Percentiles rank a stretch among this genome's conserved stretches.
phyloP scores from a whole-genome alignment of 345 rosid species.

The Dimocarpus longan region DNA sequence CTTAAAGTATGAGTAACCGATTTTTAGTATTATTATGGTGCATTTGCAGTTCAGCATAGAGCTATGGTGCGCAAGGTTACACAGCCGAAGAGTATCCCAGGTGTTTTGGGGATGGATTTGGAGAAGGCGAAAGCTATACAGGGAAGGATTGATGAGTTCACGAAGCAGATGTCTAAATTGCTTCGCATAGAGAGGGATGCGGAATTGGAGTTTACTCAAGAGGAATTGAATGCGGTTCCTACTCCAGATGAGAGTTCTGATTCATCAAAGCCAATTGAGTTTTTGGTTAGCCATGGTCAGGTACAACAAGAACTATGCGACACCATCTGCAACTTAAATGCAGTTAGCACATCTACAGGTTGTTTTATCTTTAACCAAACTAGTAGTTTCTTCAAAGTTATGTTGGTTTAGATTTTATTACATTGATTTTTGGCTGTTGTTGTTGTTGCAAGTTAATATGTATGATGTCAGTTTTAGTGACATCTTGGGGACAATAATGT shows the following conservation, averaged over 20 bases:
- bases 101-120: conserved; percentile 81
- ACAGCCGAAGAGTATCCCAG: conserved; percentile 68
- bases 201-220: conserved; percentile 92
- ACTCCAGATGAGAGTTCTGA: conserved; percentile 72
- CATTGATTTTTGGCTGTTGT: conserved; percentile 8
- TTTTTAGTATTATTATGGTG: conserved; percentile 24
- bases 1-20: background rate
- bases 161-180: conserved; percentile 71
- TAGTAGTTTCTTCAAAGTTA: conserved; percentile 1
- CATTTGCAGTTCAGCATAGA: conserved; percentile 82
- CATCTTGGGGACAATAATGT: conserved; percentile 19
- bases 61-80: conserved; percentile 70
- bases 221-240: conserved; percentile 89
- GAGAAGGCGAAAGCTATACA: conserved; percentile 78
- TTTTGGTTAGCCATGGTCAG: conserved; percentile 92
- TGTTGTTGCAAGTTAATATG: background rate
- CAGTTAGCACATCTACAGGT: conserved; percentile 90
- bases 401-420: conserved; percentile 9
- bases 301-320: conserved; percentile 96
- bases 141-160: conserved; percentile 70
- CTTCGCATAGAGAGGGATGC: conserved; percentile 91
- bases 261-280: conserved; percentile 77
- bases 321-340: conserved; percentile 89
- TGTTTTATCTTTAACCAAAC: conserved; percentile 21
- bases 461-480: conserved; percentile 10